Conservation (phyloP, 208 protist genomes). For the Leishmania braziliensis region DNA sequence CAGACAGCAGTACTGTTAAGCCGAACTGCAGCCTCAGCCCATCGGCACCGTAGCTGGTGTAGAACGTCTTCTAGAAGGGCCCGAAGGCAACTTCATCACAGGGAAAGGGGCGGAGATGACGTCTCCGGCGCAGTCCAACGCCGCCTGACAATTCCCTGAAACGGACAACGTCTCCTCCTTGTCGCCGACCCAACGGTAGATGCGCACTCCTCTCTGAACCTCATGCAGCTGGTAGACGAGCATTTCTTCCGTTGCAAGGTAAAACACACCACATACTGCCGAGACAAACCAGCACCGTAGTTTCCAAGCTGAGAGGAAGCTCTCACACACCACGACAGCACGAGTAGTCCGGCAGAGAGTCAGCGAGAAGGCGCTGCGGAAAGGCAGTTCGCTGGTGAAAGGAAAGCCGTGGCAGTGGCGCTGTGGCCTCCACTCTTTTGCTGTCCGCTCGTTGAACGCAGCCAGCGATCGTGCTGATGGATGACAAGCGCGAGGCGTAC, state of each 20-base stretch:
- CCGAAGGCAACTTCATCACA: slow-evolving; percentile 12
- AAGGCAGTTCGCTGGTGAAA: neutral
- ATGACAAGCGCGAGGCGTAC: neutral
- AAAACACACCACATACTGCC: neutral
- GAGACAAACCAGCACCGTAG: neutral
- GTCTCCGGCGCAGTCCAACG: slow-evolving; percentile 25
- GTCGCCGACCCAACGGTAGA: neutral
- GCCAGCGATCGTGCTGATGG: neutral
- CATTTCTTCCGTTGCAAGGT: neutral
- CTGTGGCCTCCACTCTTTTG: neutral
- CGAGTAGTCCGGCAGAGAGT: neutral
- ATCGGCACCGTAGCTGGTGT: slow-evolving; percentile 8
- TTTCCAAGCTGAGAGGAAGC: neutral
- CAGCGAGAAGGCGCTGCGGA: neutral
- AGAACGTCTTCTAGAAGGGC: slow-evolving; percentile 12
- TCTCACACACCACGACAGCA: neutral
- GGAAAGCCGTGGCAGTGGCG: neutral
- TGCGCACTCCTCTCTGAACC: slow-evolving; percentile 20
- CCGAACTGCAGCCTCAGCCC: slow-evolving; percentile 12
- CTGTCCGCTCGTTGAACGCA: neutral
- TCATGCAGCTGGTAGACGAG: slow-evolving; percentile 14
- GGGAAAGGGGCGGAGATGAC: slow-evolving; percentile 12
- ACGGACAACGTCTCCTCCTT: slow-evolving; percentile 14
- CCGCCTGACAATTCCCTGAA: slow-evolving; percentile 5
- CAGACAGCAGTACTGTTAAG: slow-evolving; percentile 4